A percentile compares a stretch with the other conserved stretches of the same genome.
Evolutionary conservation across 306 rosid species (phyloP).

Genomic region (Acacia crassicarpa): DNA sequence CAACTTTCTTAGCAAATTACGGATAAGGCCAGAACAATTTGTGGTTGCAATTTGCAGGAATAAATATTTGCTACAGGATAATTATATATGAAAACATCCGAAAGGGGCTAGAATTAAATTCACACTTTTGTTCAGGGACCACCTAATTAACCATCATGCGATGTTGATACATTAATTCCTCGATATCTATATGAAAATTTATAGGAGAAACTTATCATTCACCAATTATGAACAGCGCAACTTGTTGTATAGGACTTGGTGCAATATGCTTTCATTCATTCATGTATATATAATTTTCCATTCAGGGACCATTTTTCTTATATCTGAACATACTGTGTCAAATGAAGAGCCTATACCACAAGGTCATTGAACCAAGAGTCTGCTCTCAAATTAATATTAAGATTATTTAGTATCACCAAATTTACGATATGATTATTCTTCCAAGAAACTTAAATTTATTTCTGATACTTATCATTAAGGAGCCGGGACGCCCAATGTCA

Average conservation of each 20-base stretch:
- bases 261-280: too few relatives aligned
- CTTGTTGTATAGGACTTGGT: too few relatives aligned
- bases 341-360: neutral
- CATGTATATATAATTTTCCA: neutral
- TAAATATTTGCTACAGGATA: slow-evolving; percentile 20
- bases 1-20: slow-evolving; percentile 24
- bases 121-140: slow-evolving; percentile 31
- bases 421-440: neutral
- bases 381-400: neutral
- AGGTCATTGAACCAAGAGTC: neutral
- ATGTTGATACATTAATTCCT: neutral
- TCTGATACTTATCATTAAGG: too few relatives aligned
- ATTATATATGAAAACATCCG: slow-evolving; percentile 26
- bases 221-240: neutral
- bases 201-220: neutral
- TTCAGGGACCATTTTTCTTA: neutral
- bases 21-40: slow-evolving; percentile 38
- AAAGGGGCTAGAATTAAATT: slow-evolving; percentile 39
- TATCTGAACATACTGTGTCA: neutral
- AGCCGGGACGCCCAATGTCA: neutral
- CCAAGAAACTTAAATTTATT: neutral
- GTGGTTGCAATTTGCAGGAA: slow-evolving; percentile 31
- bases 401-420: neutral
- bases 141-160: neutral
- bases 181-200: neutral